A percentile compares a stretch with the other conserved stretches of the same genome.
These are phyloP conservation scores for Senna siamea DNA, from an alignment of 306 rosid species.

Conservation along the genomic window DNA sequence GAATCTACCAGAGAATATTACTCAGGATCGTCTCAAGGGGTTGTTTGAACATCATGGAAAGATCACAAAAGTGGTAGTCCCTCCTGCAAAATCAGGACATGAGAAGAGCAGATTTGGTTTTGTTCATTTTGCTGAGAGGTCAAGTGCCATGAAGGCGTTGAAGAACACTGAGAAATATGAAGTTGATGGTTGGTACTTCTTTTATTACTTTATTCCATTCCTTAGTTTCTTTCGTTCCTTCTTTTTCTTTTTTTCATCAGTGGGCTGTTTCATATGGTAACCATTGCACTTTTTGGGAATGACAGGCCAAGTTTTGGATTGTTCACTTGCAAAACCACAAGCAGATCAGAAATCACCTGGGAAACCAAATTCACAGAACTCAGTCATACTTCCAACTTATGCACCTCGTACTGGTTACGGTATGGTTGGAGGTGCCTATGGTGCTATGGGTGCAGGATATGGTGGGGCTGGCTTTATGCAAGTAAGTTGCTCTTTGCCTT, in stretches of 20 bases:
- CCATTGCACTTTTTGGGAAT: constrained; percentile 27
- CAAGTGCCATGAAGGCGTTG: constrained; percentile 72
- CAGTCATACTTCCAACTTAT: constrained; percentile 54
- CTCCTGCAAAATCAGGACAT: constrained; percentile 74
- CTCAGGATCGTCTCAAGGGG: constrained; percentile 54
- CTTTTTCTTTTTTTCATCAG: neutral
- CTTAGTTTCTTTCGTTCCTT: neutral
- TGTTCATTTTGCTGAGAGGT: constrained; percentile 71
- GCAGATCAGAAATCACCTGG: constrained; percentile 62
- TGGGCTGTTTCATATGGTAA: constrained; percentile 19
- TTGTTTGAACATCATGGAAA: constrained; percentile 70
- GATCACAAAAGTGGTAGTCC: constrained; percentile 74
- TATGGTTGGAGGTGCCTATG: constrained; percentile 59
- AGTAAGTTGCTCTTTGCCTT: constrained; percentile 50
- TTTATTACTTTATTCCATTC: constrained; percentile 11
- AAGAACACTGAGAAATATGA: constrained; percentile 69
- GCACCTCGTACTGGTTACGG: constrained; percentile 65
- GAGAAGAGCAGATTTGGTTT: constrained; percentile 75
- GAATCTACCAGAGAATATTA: constrained; percentile 69
- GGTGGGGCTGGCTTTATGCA: constrained; percentile 64
- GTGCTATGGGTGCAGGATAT: constrained; percentile 62
- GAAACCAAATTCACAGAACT: constrained; percentile 44
- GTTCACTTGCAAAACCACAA: constrained; percentile 79
- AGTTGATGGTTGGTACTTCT: constrained; percentile 67
- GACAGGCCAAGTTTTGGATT: constrained; percentile 72